Conservation (phyloP, 139 green algal species). For the Haematococcus sp. region DNA sequence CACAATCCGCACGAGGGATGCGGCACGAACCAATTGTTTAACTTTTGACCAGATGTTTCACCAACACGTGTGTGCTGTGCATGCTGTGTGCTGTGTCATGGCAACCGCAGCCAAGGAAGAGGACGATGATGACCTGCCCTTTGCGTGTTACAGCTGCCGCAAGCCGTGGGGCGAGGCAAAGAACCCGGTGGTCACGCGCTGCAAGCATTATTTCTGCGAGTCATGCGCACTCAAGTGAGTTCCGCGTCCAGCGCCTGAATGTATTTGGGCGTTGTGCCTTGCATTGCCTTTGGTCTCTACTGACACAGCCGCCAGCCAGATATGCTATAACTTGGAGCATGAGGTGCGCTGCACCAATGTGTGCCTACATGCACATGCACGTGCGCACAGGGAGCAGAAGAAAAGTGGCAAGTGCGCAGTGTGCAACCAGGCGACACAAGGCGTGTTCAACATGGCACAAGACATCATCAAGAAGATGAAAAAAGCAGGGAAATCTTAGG, state of each 20-base stretch:
- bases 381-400: background rate
- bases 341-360: background rate
- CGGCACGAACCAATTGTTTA: too few relatives aligned
- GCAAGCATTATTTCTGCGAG: slow-evolving; percentile 98
- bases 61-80: too few relatives aligned
- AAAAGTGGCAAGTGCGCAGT: slow-evolving; percentile 72
- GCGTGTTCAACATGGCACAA: slow-evolving; percentile 96
- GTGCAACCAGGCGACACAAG: slow-evolving; percentile 85
- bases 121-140: slow-evolving; percentile 89
- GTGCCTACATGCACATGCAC: too few relatives aligned
- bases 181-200: slow-evolving; percentile 87
- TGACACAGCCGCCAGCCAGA: too few relatives aligned
- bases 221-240: slow-evolving; percentile 87
- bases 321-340: too few relatives aligned
- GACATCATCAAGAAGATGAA: slow-evolving; percentile 86
- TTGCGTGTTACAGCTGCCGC: slow-evolving; percentile 93
- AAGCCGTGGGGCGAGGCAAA: slow-evolving; percentile 74
- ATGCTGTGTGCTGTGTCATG: too few relatives aligned
- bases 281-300: background rate
- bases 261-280: background rate
- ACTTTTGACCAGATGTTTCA: too few relatives aligned
- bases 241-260: background rate
- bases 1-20: too few relatives aligned
- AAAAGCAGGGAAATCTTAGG: too few relatives aligned
- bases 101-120: slow-evolving; percentile 41